These are phyloP conservation scores for Lachnellula willkommii DNA, from an alignment of 2,329 filamentous ascomycete genomes.

Conservation along the genomic window DNA sequence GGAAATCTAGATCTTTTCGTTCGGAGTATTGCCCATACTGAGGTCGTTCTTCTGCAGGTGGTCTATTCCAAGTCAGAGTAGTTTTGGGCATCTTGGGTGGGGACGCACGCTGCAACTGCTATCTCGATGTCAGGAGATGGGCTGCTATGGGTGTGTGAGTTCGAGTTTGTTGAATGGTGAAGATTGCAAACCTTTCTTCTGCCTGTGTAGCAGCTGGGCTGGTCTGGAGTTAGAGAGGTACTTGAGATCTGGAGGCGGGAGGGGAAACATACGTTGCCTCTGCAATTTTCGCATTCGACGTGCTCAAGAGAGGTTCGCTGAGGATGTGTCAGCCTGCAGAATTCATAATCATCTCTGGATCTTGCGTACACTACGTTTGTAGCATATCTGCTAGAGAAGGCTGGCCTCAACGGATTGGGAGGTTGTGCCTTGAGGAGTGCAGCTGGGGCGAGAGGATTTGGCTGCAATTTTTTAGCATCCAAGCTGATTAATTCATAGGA, in stretches of 20 bases:
- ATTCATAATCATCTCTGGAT: neutral
- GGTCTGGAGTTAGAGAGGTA: neutral
- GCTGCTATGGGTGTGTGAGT: neutral
- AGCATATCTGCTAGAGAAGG: slow-evolving; percentile 5
- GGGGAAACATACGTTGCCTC: slow-evolving; percentile 2
- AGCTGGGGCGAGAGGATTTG: slow-evolving; percentile 12
- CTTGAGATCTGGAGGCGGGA: neutral
- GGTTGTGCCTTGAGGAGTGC: slow-evolving; percentile 5
- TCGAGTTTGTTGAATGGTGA: neutral
- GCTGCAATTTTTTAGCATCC: slow-evolving; percentile 10
- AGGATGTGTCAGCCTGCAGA: neutral
- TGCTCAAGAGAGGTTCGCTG: neutral
- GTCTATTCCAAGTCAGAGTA: slow-evolving; percentile 3
- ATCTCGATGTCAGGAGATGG: neutral
- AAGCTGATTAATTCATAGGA: neutral
- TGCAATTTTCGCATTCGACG: neutral
- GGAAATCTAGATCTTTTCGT: slow-evolving; percentile 29
- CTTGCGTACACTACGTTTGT: slow-evolving; percentile 8
- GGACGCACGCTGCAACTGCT: neutral
- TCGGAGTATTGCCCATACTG: neutral
- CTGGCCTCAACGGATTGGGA: neutral
- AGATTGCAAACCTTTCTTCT: neutral
- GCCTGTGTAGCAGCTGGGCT: neutral
- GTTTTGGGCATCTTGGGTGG: neutral
- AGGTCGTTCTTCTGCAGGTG: slow-evolving; percentile 1